These are phyloP conservation scores for Wallacemonas rigidus DNA, from an alignment of 208 protist species.

Conservation along the genomic window DNA sequence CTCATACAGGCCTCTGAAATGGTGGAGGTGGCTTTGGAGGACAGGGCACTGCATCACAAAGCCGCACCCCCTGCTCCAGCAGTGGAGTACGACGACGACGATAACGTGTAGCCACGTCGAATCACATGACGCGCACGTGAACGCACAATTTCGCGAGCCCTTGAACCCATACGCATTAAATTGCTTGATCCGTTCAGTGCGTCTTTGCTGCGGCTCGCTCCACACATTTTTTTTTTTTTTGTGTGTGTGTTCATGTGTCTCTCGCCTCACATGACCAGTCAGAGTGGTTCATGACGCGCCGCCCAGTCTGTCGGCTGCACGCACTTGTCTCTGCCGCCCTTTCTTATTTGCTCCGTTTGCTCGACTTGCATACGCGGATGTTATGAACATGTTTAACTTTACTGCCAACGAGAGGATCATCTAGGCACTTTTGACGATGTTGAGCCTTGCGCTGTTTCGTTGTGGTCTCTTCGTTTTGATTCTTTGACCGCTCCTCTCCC, in stretches of 20 bases:
- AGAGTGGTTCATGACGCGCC: not conserved
- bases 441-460: too few species aligned
- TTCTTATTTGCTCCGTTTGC: not conserved
- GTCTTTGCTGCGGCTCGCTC: too few species aligned
- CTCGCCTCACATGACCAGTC: not conserved
- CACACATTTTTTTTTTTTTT: slow-evolving; percentile 1
- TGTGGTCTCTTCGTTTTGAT: too few species aligned
- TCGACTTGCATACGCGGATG: not conserved
- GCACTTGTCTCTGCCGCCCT: not conserved
- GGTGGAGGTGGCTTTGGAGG: not conserved
- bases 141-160: too few species aligned
- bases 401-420: too few species aligned
- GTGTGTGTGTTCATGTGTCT: not conserved
- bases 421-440: too few species aligned
- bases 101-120: not conserved
- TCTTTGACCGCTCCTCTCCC: too few species aligned
- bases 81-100: not conserved
- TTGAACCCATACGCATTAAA: too few species aligned
- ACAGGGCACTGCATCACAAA: not conserved
- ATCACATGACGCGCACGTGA: too few species aligned
- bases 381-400: too few species aligned
- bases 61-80: not conserved
- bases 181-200: too few species aligned
- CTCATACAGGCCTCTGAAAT: not conserved
- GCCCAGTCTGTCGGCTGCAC: not conserved